Conservation (phyloP, 2,329 filamentous ascomycete genomes). For the Ceratocystis albifundus region DNA sequence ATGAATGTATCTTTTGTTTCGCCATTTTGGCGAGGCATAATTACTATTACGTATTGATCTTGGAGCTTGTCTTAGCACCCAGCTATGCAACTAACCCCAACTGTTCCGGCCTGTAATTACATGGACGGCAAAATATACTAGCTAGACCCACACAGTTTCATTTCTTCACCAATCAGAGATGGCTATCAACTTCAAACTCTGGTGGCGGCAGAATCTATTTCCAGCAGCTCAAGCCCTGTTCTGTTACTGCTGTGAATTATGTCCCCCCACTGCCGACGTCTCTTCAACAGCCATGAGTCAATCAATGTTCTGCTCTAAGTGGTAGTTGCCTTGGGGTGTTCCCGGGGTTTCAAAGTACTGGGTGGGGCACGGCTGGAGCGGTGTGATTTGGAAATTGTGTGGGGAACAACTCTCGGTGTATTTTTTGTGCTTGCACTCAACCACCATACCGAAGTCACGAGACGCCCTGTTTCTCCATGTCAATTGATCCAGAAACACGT, state of each 20-base stretch:
- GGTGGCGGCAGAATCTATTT: conserved; percentile 6
- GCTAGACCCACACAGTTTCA: no score
- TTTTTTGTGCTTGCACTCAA: neutral
- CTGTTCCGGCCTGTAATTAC: neutral
- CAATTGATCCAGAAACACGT: conserved; percentile 4
- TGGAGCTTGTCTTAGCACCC: neutral
- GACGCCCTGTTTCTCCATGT: conserved; percentile 6
- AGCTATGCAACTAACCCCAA: no score
- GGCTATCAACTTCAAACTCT: no score
- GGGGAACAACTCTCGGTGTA: neutral
- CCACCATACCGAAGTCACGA: neutral
- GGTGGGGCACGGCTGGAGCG: neutral
- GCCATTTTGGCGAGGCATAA: neutral
- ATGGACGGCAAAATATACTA: neutral
- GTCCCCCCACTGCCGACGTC: neutral
- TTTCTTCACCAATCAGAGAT: no score
- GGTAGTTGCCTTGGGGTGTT: neutral
- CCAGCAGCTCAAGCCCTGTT: neutral
- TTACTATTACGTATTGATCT: neutral
- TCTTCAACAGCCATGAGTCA: neutral
- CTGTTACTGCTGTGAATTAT: neutral
- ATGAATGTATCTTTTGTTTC: neutral
- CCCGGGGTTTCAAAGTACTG: neutral
- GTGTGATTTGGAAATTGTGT: neutral
- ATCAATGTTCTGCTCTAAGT: neutral